phyloP scores from a whole-genome alignment of 345 rosid species.

The Arabidopsis arenosa region DNA sequence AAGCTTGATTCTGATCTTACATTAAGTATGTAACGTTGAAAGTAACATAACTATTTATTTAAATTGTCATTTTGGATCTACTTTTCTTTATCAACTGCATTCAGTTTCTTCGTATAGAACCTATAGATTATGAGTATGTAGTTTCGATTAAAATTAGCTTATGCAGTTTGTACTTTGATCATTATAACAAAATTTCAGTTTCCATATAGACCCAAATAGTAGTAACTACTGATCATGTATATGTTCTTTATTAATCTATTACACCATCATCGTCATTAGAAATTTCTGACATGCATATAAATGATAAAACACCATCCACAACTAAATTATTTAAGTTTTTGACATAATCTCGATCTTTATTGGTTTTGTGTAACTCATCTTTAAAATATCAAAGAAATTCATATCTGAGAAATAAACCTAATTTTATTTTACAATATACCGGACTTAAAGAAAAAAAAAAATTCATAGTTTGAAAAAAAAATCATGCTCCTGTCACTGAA shows the following conservation, averaged over 20 bases:
- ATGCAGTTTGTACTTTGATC: neutral
- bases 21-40: neutral
- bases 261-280: neutral
- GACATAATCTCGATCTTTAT: too few relatives aligned
- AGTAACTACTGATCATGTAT: neutral
- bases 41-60: constrained; percentile 3
- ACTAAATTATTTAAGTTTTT: too few relatives aligned
- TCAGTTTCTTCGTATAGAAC: constrained; percentile 1
- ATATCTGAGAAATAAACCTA: too few relatives aligned
- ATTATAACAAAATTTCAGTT: too few relatives aligned
- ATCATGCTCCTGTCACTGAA: neutral
- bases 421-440: too few relatives aligned
- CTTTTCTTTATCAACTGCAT: constrained; percentile 1
- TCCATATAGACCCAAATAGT: neutral
- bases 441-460: neutral
- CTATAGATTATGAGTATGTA: constrained; percentile 4
- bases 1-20: constrained; percentile 31
- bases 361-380: too few relatives aligned
- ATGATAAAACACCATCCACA: neutral
- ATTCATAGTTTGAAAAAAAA: neutral
- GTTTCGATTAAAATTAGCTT: neutral
- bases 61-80: neutral
- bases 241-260: neutral
- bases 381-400: too few relatives aligned
- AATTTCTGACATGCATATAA: neutral